These are phyloP conservation scores for Fusarium dlaminii DNA, from an alignment of 2,329 filamentous ascomycete genomes.

Conservation along the genomic window DNA sequence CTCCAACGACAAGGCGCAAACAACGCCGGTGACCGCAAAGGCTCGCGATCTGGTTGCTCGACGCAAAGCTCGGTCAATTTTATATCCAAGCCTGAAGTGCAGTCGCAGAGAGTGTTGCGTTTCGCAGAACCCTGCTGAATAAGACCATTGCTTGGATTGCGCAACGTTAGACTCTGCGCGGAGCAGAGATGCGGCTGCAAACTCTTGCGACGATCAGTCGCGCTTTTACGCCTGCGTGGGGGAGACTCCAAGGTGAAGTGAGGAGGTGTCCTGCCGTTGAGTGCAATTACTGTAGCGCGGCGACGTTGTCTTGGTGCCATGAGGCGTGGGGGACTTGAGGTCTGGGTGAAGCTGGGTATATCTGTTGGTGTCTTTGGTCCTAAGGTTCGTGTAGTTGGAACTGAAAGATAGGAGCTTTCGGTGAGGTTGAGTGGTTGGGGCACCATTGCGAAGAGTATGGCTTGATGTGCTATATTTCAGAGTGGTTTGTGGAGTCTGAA, in stretches of 20 bases:
- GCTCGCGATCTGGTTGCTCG: background rate
- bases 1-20: background rate
- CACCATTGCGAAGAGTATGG: background rate
- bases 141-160: background rate
- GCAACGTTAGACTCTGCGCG: accelerated
- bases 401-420: accelerated
- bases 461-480: accelerated
- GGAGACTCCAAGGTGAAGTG: background rate
- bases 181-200: background rate
- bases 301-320: background rate
- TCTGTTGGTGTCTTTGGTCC: background rate
- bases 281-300: background rate
- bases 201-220: background rate
- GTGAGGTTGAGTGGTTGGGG: background rate
- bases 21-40: accelerated
- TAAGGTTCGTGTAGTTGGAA: background rate
- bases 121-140: accelerated
- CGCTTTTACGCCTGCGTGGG: background rate
- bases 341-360: accelerated
- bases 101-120: accelerated
- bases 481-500: background rate
- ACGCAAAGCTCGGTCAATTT: background rate
- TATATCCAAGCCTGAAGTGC: background rate
- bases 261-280: background rate
- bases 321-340: background rate